A percentile compares a stretch with the other conserved stretches of the same genome.
Evolutionary conservation across 768 basidiomycete species (phyloP).

Genomic region (Boletus pseudopeckii): DNA sequence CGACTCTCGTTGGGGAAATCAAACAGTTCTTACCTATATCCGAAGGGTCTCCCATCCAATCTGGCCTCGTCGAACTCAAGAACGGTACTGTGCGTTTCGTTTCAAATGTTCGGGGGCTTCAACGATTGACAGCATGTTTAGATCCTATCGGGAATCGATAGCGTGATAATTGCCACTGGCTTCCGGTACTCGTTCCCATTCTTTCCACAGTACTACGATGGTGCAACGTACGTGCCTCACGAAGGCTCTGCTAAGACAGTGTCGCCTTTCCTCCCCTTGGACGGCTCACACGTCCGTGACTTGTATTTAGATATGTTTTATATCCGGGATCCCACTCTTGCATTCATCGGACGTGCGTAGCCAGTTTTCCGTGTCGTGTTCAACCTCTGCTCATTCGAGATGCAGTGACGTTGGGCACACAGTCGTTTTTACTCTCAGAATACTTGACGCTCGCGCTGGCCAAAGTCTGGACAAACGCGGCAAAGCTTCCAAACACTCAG

Average conservation of each 20-base stretch:
- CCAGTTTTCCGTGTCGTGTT: too few species aligned
- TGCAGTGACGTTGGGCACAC: neutral
- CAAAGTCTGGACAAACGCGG: neutral
- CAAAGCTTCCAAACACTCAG: neutral
- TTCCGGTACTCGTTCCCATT: neutral
- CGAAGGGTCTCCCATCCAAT: neutral
- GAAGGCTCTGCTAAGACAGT: neutral
- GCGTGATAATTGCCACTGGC: neutral
- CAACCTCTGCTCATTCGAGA: neutral
- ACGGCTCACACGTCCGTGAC: neutral
- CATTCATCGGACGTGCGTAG: neutral
- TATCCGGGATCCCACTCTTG: neutral
- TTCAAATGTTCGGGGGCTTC: neutral
- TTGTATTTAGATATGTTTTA: neutral
- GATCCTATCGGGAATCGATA: neutral
- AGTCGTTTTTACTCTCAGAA: neutral
- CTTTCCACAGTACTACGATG: neutral
- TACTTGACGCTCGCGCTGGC: neutral
- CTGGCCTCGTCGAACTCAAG: neutral
- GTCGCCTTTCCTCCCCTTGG: neutral
- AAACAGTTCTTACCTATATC: neutral
- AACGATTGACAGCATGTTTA: neutral
- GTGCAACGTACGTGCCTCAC: neutral
- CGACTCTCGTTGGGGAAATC: neutral
- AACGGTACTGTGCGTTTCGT: neutral